Evolutionary conservation across 805 yeast genomes (phyloP), one percentile per base, ranked within the genome.

Genomic region (Candida montana): DNA sequence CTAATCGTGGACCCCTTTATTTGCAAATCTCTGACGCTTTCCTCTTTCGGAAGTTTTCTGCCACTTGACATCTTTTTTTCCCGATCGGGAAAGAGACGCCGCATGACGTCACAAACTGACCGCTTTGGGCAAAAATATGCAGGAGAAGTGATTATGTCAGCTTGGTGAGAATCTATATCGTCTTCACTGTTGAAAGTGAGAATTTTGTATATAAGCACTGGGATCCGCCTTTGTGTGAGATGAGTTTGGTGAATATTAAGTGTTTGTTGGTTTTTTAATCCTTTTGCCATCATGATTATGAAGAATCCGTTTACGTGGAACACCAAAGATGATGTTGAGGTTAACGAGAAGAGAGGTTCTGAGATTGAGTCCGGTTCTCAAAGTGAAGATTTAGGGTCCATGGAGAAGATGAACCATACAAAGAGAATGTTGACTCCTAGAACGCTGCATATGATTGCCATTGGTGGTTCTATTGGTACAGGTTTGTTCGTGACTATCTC

Each of bases 401-500:
- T 26, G 16, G 44, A 42, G 11, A 40, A 39, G 8, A 28, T 43
- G 7, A 17, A 31, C 13, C 42, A 41, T n/a, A 40, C 41, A 4
- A 42, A 42, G 18, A 46, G 49, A 37, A 28, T 29, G 5, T 17
- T 43, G 10, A 39, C 36, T 7, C 15, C 47, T 27, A 43, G 47
- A 43, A 43, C 43, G 7, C 30, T 43, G 7, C 43, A 43, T 20
- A 27, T 43, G 40, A 43, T 43, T 6, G 47, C 47, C 8, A 32
- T 43, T 26, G 47, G 47, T 30, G 47, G 47, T 37, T 36, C 47
- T 18, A 43, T 83, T 46, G 91, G 91, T 31, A 80, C 89, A 1
- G 89, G 83, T 19, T 62, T 83, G 10, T 83, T 83, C 52, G 84
- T 82, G 4, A 74, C 45, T 3, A 46, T 46, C 15, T 46, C 50